phyloP scores from a whole-genome alignment of 306 rosid genomes.

The Erythrophleum fordii region DNA sequence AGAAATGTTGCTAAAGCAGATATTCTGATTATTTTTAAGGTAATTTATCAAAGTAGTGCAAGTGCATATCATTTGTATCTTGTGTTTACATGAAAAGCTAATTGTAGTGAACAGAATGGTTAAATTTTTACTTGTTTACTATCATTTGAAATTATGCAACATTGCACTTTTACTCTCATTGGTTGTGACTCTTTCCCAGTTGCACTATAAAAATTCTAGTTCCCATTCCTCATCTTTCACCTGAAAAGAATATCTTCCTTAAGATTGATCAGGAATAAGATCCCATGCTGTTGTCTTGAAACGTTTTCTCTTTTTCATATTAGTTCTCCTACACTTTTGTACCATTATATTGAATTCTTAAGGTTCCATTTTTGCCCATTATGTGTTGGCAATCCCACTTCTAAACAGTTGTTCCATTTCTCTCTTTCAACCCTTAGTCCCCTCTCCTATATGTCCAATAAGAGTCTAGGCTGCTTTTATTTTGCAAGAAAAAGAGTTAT shows the following conservation, averaged over 20 bases:
- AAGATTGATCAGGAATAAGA: slow-evolving; percentile 19
- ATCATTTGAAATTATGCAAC: slow-evolving; percentile 21
- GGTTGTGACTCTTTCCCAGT: slow-evolving; percentile 7
- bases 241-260: slow-evolving; percentile 9
- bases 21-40: slow-evolving; percentile 27
- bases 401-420: not conserved
- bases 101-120: slow-evolving; percentile 18
- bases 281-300: not conserved
- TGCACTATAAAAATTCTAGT: not conserved
- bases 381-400: not conserved
- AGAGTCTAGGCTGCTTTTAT: not conserved
- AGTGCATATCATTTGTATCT: slow-evolving; percentile 23
- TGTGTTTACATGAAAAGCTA: slow-evolving; percentile 20
- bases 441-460: not conserved
- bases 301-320: slow-evolving; percentile 4
- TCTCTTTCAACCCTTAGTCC: not conserved
- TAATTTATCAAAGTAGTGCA: slow-evolving; percentile 31
- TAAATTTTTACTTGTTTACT: slow-evolving; percentile 19
- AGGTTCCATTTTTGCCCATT: slow-evolving; percentile 27
- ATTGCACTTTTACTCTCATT: slow-evolving; percentile 29
- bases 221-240: slow-evolving; percentile 12
- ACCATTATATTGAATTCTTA: slow-evolving; percentile 13
- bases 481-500: not conserved
- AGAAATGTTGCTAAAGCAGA: slow-evolving; percentile 40
- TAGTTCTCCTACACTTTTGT: slow-evolving; percentile 16